phyloP scores from a whole-genome alignment of 148 eudicot genomes.

The Silene conica region DNA sequence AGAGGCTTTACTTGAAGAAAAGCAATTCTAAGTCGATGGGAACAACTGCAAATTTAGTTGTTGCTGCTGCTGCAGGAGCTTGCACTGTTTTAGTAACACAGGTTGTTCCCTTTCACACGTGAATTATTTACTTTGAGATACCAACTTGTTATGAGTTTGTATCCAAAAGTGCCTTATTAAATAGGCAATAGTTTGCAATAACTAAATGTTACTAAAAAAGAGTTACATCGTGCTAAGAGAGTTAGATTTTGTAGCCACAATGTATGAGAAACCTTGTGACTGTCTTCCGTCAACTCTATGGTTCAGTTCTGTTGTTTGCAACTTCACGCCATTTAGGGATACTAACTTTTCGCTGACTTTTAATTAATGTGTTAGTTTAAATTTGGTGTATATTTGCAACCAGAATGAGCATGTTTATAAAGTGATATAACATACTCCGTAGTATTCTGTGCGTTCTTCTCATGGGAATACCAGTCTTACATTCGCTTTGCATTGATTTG shows the following conservation, averaged over 20 bases:
- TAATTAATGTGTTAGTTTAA: neutral
- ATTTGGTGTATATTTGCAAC: neutral
- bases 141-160: neutral
- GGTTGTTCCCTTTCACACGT: constrained; percentile 34
- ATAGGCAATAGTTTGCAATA: too few relatives aligned
- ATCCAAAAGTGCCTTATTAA: too few relatives aligned
- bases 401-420: neutral
- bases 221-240: neutral
- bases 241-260: neutral
- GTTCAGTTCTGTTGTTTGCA: neutral
- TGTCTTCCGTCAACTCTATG: neutral
- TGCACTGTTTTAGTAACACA: constrained; percentile 78
- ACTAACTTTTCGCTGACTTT: too few relatives aligned
- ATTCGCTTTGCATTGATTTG: constrained; percentile 16
- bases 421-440: neutral
- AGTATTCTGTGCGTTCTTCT: neutral
- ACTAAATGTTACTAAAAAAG: neutral
- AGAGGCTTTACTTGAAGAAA: constrained; percentile 73
- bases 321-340: neutral
- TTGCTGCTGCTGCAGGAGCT: constrained; percentile 91
- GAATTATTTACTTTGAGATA: neutral
- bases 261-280: neutral
- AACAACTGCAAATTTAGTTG: constrained; percentile 72
- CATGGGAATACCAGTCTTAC: constrained; percentile 4
- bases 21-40: constrained; percentile 70